Conservation (phyloP, 176 grass and related monocot species). For the Carex cristatella region DNA sequence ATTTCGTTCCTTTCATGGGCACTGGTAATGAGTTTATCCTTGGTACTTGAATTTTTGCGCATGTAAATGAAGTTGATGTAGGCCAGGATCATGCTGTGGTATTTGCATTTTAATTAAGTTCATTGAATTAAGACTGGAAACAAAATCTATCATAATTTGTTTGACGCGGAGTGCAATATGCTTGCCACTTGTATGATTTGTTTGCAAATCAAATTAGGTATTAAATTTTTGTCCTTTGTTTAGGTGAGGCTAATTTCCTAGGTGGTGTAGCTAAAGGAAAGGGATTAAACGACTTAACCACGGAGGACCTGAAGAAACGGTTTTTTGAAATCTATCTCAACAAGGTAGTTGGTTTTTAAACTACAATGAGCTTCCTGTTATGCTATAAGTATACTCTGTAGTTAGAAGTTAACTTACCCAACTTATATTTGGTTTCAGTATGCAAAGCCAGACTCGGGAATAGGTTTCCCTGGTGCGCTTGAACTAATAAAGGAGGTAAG, state of each 20-base stretch:
- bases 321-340: constrained; percentile 94
- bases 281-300: constrained; percentile 67
- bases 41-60: constrained; percentile 4
- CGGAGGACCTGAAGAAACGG: constrained; percentile 63
- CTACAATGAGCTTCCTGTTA: not conserved
- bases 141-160: not conserved
- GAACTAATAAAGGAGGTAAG: constrained; percentile 83
- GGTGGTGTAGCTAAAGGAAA: constrained; percentile 81
- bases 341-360: constrained; percentile 42
- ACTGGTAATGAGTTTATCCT: constrained; percentile 50
- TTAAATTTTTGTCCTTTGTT: not conserved
- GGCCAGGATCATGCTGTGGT: not conserved
- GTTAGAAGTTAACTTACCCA: not conserved
- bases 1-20: constrained; percentile 93
- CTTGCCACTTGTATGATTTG: not conserved
- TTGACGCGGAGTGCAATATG: not conserved
- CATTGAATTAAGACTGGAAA: not conserved
- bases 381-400: not conserved
- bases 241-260: constrained; percentile 97
- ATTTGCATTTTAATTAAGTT: not conserved
- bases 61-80: not conserved
- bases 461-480: constrained; percentile 87
- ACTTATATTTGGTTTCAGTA: constrained; percentile 45
- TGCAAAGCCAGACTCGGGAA: constrained; percentile 83
- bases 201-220: not conserved